Base-by-base conservation (phyloP, 1,284 basidiomycete genomes). In the Salmacisia buchloeana region DNA sequence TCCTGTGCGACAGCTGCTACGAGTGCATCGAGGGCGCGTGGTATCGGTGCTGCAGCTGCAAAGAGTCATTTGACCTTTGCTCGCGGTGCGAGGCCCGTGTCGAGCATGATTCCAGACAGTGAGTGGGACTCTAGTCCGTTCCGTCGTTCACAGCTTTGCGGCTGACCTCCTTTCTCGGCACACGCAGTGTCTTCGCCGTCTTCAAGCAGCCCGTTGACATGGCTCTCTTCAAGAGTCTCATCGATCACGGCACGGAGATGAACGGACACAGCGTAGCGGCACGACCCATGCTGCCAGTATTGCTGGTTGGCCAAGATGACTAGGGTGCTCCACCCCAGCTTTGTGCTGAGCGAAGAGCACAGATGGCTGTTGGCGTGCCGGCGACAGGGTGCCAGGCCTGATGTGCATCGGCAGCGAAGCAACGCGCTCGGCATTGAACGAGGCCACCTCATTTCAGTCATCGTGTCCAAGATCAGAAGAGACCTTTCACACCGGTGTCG, bases 31-130 rank as follows among this genome's bases (percentile, higher is more conserved):
- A 64, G 31, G 62, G 62, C 12, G 12, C 39, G n/a, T 66, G 65
- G 65, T 57, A 60, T 39, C 57, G 65, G 35, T 66, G 65, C 43
- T 64, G 65, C 34, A 63, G 65, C 31, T 66, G 65, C 52, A 60
- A 49, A 10, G 45, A 64, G n/a, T 61, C 59, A 1, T 61, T 59
- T 41, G 65, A 66, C 54, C 27, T 66, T 25, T 66, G 65, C 49
- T 45, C 29, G 18, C 38, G 33, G 29, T 66, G 65, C 62, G 62
- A 64, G 59, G 52, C 45, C 18, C 43, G 60, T 21, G 59, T 65
- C n/a, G 63, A 58, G 9, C 65, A 66, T 25, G 63, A 66, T 57
- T 52, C 45, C 6, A 38, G 33, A 34, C 65, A 67, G 49, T 54
- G 15, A 54, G 49, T 54, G 15, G n/a, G 18, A 31, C 25, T 7